Evolutionary conservation across 805 yeast genomes (phyloP), one percentile per base, ranked within the genome.

Genomic region (Helenozyma baotianmanensis): DNA sequence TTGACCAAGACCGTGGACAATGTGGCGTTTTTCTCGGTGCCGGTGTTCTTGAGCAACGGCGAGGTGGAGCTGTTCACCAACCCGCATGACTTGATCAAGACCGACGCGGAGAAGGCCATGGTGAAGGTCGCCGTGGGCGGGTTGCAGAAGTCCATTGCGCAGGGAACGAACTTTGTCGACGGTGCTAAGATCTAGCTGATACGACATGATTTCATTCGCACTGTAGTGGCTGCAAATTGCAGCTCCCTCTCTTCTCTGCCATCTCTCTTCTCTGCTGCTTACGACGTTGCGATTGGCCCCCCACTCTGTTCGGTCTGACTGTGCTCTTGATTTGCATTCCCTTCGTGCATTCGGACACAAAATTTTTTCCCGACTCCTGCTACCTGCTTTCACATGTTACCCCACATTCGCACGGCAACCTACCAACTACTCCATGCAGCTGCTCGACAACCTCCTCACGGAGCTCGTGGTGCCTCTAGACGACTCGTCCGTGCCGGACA

Each of bases 1-100:
- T 58, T 73, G 27, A 58, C 69, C 9, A 32, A 56, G 9, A 40
- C 53, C 38, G 58, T 64, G 35, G 54, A 65, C 19, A 62, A 67
- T 3, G 62, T 59, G 14, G 67, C 62, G 6, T 73, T 62, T 51
- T 73, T 73, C 45, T 65, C 76, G 9, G 59, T 72, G 14, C 79
- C 78, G 3, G 67, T 73, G 60, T 52, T 27, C 15, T 56, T 74
- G 32, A 53, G 53, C 35, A 50, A 55, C 25, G 71, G 72, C 23
- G 58, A 59, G 34, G 54, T 62, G 32, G 53, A 47, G 29, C 56
- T 66, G 7, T 60, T 64, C 32, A 40, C 63, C 23, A 51, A 60
- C 30, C 70, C 70, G 7, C 54, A 59, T 26, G 56, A 43, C 14
- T 58, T 64, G 35, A 50, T 51, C 15, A 44, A 56, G 10, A 53